Evolutionary conservation across 306 rosid genomes (phyloP).

Genomic region (Fragaria nilgerrensis): DNA sequence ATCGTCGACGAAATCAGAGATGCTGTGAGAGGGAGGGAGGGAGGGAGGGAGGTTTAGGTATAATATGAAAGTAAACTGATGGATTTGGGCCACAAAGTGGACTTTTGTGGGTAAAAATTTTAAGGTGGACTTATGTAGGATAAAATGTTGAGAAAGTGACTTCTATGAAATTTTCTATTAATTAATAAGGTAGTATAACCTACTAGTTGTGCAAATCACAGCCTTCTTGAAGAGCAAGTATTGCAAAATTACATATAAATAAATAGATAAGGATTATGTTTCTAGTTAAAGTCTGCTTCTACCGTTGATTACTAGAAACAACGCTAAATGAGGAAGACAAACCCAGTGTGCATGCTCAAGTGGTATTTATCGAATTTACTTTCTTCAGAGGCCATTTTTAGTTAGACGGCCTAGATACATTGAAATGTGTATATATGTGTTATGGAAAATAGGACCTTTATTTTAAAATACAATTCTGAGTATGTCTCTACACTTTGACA

Average conservation of each 20-base stretch:
- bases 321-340: background rate
- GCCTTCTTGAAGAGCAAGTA: background rate
- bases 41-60: too few relatives aligned
- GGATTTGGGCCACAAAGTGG: too few relatives aligned
- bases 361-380: background rate
- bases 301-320: conserved; percentile 1
- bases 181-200: background rate
- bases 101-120: too few relatives aligned
- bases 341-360: background rate
- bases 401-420: background rate
- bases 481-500: background rate
- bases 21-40: too few relatives aligned
- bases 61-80: too few relatives aligned
- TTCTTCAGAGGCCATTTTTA: background rate
- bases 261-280: background rate
- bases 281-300: background rate
- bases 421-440: background rate
- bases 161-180: background rate
- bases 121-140: too few relatives aligned
- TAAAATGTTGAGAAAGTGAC: background rate
- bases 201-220: background rate
- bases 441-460: background rate
- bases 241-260: background rate
- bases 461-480: background rate
- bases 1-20: too few relatives aligned